Evolutionary conservation across 371 early-diverging fungal species (phyloP), one percentile per base, ranked within the genome.

Genomic region (Mucor lusitanicus): DNA sequence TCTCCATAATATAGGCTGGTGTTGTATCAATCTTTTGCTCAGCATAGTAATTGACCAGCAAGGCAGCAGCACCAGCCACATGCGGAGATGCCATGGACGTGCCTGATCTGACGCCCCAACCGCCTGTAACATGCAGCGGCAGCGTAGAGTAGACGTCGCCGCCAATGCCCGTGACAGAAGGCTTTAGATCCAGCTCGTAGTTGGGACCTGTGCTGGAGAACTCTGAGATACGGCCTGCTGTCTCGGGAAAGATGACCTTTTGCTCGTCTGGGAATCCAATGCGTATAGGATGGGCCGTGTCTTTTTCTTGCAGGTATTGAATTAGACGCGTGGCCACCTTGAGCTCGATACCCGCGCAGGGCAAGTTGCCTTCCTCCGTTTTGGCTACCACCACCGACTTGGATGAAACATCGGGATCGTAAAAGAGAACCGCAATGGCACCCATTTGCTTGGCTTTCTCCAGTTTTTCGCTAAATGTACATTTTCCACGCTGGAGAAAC

Each of bases 41-140:
- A 15, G 68, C 64, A n/a, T 46, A 35, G 19, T 78, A 69, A 61
- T 90, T 82, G 17, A 85, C 67, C 62, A 83, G 75, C 64, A 93
- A 73, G 13, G 93, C 94, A 17, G 82, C 79, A 23, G 82, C 74
- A 21, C 93, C 94, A 17, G 92, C 78, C 12, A 90, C 79, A 69
- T 92, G 92, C 0, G 94, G 93, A 39, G 92, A 77, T 5, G 94
- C 91, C 86, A 84, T 85, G 11, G 84, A 85, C 0, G 87, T 88
- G 30, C 93, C 93, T n/a, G 91, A 88, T 19, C 79, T 65, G 9
- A 86, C 80, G 2, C 84, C 87, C 72, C 91, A 93, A 0, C 79
- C 79, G 28, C 57, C 67, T 23, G 70, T 50, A 9, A 66, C 25
- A 54, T 71, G 64, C 7, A 39, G 50, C 6, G 83, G 83, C 63